Conservation (phyloP, 441 rosid genomes). For the Adansonia madagascariensis region DNA sequence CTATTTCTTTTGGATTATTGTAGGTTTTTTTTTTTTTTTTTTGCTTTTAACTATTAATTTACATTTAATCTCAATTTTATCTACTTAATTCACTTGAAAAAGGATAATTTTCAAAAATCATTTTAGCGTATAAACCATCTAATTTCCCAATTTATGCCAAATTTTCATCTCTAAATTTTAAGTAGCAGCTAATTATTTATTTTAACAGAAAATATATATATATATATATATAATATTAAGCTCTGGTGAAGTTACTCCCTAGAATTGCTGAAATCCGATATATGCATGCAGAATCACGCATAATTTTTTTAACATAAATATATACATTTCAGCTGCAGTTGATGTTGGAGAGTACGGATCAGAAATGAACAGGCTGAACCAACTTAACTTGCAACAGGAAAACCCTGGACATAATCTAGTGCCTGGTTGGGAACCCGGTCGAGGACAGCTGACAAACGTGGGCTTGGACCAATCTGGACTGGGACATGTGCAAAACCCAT, state of each 20-base stretch:
- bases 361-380: not conserved
- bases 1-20: not conserved
- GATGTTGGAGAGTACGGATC: not conserved
- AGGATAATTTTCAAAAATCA: not conserved
- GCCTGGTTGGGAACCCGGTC: constrained; percentile 11
- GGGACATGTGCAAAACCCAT: not conserved
- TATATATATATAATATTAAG: too few species aligned
- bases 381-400: not conserved
- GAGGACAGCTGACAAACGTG: constrained; percentile 1
- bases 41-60: not conserved
- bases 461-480: constrained; percentile 3
- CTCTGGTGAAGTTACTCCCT: not conserved
- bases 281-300: not conserved
- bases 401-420: not conserved
- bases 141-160: not conserved
- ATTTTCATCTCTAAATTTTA: not conserved
- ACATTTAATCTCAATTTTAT: not conserved
- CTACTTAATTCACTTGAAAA: not conserved
- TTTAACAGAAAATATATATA: too few species aligned
- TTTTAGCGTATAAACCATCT: not conserved
- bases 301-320: not conserved
- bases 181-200: not conserved
- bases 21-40: not conserved
- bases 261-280: not conserved
- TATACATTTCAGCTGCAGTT: not conserved